Conservation (phyloP, 2,329 filamentous ascomycete species). For the Fusarium nanum region DNA sequence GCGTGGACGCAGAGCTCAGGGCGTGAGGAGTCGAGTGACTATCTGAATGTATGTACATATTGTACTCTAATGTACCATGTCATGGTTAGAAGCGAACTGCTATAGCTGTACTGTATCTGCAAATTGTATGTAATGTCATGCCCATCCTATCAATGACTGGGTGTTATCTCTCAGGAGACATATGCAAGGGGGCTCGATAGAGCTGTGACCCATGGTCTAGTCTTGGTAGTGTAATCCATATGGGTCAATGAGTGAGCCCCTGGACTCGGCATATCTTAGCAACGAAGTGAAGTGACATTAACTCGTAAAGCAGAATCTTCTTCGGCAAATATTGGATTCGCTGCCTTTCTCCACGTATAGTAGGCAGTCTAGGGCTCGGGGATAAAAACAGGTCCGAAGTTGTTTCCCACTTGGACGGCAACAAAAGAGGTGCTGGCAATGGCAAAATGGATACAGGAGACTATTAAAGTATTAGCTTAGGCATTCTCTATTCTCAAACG, state of each 20-base stretch:
- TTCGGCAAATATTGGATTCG: slow-evolving; percentile 31
- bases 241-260: slow-evolving; percentile 17
- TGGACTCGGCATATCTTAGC: slow-evolving; percentile 21
- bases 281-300: slow-evolving; percentile 34
- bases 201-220: slow-evolving; percentile 8
- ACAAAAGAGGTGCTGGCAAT: background rate
- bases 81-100: slow-evolving; percentile 8
- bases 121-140: slow-evolving; percentile 17
- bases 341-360: slow-evolving; percentile 13
- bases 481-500: slow-evolving; percentile 1
- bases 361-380: background rate
- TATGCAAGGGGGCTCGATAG: slow-evolving; percentile 21
- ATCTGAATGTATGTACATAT: background rate
- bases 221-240: slow-evolving; percentile 2
- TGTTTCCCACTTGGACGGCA: slow-evolving; percentile 3
- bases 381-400: slow-evolving; percentile 11
- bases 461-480: background rate
- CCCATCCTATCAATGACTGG: slow-evolving; percentile 31
- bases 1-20: slow-evolving; percentile 61
- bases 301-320: slow-evolving; percentile 11
- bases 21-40: slow-evolving; percentile 18
- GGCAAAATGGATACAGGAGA: background rate
- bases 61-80: background rate
- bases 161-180: slow-evolving; percentile 10
- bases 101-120: slow-evolving; percentile 12